A percentile compares a stretch with the other conserved stretches of the same genome.
These are phyloP conservation scores for Dichotomopilus funicola DNA, from an alignment of 2,329 filamentous ascomycete species.

Conservation along the genomic window DNA sequence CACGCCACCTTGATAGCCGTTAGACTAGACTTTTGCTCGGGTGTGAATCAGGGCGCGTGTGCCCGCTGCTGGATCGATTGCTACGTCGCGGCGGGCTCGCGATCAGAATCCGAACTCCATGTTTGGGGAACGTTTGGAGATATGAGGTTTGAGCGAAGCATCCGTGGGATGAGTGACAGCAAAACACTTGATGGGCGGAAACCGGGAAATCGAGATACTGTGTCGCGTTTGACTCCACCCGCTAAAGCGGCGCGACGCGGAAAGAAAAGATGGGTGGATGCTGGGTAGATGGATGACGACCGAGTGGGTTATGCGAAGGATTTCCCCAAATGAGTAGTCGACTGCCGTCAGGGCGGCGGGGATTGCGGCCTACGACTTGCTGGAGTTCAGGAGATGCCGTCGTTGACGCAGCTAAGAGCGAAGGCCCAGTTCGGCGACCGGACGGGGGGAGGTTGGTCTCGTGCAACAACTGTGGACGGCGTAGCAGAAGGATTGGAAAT, in stretches of 20 bases:
- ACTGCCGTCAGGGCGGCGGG: too few relatives aligned
- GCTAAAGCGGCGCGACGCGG: constrained; percentile 7
- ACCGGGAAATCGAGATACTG: neutral
- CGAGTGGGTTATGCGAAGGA: neutral
- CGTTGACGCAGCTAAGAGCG: neutral
- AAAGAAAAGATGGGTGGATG: neutral
- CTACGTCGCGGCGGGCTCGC: constrained; percentile 13
- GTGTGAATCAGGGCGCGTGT: neutral
- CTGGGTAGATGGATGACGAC: too few relatives aligned
- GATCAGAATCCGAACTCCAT: constrained; percentile 12
- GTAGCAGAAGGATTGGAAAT: too few relatives aligned
- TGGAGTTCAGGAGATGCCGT: neutral
- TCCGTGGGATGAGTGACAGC: constrained; percentile 1
- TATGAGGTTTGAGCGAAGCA: neutral
- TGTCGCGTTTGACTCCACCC: constrained; percentile 10
- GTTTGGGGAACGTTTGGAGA: neutral
- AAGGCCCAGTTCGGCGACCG: neutral
- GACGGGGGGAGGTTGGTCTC: neutral
- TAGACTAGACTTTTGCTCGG: neutral
- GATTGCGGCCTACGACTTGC: neutral
- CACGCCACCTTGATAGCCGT: neutral
- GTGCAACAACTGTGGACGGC: neutral
- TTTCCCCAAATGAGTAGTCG: neutral
- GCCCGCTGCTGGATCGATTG: neutral
- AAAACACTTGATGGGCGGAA: neutral